A percentile compares a stretch with the other conserved stretches of the same genome.
Conservation (phyloP, 1,139 yeast genomes). For the Wickerhamiella infanticola region DNA sequence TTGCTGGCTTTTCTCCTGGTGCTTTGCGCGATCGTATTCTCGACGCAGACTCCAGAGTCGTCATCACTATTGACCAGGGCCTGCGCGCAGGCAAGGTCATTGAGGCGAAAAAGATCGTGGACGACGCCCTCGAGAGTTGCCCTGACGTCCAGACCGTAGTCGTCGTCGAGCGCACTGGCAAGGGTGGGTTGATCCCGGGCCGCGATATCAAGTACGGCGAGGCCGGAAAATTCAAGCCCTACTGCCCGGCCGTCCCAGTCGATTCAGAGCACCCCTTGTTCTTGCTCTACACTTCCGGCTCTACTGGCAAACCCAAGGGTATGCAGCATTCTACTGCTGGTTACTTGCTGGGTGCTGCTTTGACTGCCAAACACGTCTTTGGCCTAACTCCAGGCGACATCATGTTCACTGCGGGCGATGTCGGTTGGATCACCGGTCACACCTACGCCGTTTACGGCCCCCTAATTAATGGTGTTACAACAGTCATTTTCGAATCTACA, state of each 20-base stretch:
- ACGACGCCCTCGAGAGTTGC: constrained; percentile 70
- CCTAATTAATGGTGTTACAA: constrained; percentile 70
- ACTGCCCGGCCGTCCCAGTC: constrained; percentile 76
- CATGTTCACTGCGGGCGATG: constrained; percentile 94
- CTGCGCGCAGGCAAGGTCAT: constrained; percentile 91
- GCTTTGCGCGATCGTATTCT: constrained; percentile 80
- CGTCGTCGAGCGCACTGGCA: constrained; percentile 78
- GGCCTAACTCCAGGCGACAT: constrained; percentile 82
- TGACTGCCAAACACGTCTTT: constrained; percentile 85
- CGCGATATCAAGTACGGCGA: constrained; percentile 95
- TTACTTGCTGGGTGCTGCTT: constrained; percentile 82
- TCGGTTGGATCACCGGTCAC: constrained; percentile 99
- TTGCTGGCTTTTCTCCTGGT: constrained; percentile 94
- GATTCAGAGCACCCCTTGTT: constrained; percentile 87
- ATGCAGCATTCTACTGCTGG: constrained; percentile 94
- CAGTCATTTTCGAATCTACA: constrained; percentile 91
- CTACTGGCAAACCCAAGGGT: constrained; percentile 97
- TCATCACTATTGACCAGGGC: constrained; percentile 92
- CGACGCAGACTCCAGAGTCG: constrained; percentile 78
- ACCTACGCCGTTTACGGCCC: constrained; percentile 95
- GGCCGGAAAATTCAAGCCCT: constrained; percentile 70
- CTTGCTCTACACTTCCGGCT: constrained; percentile 88
- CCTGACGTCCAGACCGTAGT: constrained; percentile 71
- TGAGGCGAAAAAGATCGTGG: constrained; percentile 84
- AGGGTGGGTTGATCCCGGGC: constrained; percentile 55